Percentiles rank a stretch among this genome's conserved stretches.
These are phyloP conservation scores for Cucumis hystrix DNA, from an alignment of 306 rosid genomes.

Conservation along the genomic window DNA sequence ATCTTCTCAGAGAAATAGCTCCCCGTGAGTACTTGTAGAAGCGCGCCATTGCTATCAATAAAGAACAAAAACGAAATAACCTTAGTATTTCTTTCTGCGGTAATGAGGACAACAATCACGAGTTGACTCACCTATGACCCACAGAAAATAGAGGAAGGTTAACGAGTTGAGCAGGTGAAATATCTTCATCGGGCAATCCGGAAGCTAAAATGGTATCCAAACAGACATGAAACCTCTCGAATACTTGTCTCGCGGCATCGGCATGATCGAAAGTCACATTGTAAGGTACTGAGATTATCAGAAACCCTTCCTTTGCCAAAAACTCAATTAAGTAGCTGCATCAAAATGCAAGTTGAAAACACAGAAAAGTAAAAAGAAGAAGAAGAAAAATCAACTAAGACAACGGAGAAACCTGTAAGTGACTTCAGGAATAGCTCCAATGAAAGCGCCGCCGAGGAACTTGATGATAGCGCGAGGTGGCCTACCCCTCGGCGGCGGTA, in stretches of 20 bases:
- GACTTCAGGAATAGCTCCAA: constrained; percentile 91
- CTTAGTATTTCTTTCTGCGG: not conserved
- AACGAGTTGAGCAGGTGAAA: constrained; percentile 46
- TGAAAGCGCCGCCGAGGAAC: constrained; percentile 88
- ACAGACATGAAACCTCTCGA: constrained; percentile 60
- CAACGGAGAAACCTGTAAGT: constrained; percentile 53
- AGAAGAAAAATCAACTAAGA: not conserved
- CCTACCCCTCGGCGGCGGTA: constrained; percentile 37
- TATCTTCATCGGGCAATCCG: constrained; percentile 59
- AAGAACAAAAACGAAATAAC: not conserved
- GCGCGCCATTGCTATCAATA: constrained; percentile 37
- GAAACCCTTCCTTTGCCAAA: constrained; percentile 73
- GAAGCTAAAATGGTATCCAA: constrained; percentile 41
- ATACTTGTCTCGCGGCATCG: constrained; percentile 58
- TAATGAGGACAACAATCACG: not conserved
- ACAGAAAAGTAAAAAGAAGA: not conserved
- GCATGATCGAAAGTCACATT: constrained; percentile 87
- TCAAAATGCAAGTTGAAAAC: not conserved
- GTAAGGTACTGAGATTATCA: constrained; percentile 69
- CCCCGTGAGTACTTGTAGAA: constrained; percentile 36
- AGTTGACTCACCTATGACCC: constrained; percentile 63
- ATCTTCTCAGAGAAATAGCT: constrained; percentile 34
- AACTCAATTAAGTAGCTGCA: constrained; percentile 56
- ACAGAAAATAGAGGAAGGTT: constrained; percentile 68
- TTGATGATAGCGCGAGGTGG: constrained; percentile 77